phyloP scores from a whole-genome alignment of 2,329 filamentous ascomycete genomes.

The Neocatenulostroma microsporum region DNA sequence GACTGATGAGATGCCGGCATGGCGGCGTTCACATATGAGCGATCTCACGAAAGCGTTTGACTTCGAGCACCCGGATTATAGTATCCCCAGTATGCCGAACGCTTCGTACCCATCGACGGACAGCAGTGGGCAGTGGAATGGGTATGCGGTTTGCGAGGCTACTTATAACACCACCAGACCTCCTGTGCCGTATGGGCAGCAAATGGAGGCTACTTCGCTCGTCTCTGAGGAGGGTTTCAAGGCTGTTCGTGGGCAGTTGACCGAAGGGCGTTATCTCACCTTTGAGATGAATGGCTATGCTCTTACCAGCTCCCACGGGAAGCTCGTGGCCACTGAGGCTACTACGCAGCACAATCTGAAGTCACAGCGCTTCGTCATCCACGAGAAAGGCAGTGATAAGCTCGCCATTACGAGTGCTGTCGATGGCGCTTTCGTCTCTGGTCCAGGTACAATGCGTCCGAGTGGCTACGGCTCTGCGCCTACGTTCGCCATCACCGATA shows the following conservation, averaged over 20 bases:
- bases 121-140: slow-evolving; percentile 38
- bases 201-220: slow-evolving; percentile 32
- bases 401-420: slow-evolving; percentile 37
- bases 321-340: slow-evolving; percentile 17
- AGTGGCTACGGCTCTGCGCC: slow-evolving; percentile 14
- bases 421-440: slow-evolving; percentile 24
- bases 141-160: slow-evolving; percentile 39
- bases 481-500: slow-evolving; percentile 29
- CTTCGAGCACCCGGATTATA: slow-evolving; percentile 41
- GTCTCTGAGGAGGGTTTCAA: slow-evolving; percentile 50
- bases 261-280: slow-evolving; percentile 49
- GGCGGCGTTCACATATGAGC: slow-evolving; percentile 43
- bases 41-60: slow-evolving; percentile 43
- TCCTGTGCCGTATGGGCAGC: slow-evolving; percentile 42
- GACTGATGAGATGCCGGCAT: slow-evolving; percentile 39
- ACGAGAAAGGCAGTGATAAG: slow-evolving; percentile 35
- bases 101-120: slow-evolving; percentile 39
- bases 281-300: slow-evolving; percentile 43
- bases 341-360: slow-evolving; percentile 33
- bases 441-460: background rate
- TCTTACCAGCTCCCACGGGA: slow-evolving; percentile 21
- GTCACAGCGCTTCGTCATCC: slow-evolving; percentile 45
- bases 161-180: slow-evolving; percentile 32
- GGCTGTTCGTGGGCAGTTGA: slow-evolving; percentile 44
- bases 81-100: slow-evolving; percentile 41